Percentiles rank a stretch among this genome's conserved stretches.
These are phyloP conservation scores for Arabis alpina DNA, from an alignment of 345 rosid genomes.

Conservation along the genomic window DNA sequence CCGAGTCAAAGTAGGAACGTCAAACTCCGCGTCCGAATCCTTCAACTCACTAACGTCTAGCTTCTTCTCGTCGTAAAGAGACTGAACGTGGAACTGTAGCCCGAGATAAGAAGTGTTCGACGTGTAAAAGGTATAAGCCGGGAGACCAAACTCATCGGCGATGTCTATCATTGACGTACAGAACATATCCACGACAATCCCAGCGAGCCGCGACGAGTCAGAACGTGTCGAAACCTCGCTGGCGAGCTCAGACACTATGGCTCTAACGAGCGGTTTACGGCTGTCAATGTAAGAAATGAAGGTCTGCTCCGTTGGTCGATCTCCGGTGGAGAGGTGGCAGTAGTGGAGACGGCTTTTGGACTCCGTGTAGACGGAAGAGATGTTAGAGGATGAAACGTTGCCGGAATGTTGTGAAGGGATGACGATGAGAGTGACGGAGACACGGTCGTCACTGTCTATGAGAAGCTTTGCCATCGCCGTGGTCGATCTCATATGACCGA, in stretches of 20 bases:
- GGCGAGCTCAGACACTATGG: too few relatives aligned
- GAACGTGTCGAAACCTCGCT: too few relatives aligned
- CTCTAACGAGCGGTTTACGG: too few relatives aligned
- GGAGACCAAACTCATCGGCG: conserved; percentile 48
- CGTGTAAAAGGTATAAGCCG: conserved; percentile 50
- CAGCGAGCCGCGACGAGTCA: conserved; percentile 35
- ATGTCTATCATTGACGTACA: conserved; percentile 52
- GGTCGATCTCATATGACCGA: conserved; percentile 47
- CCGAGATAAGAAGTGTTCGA: conserved; percentile 44
- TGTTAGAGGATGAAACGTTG: neutral
- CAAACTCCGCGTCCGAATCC: conserved; percentile 37
- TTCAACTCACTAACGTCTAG: conserved; percentile 27
- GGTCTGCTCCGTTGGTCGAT: too few relatives aligned
- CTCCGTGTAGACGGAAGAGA: neutral
- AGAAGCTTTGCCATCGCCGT: conserved; percentile 49
- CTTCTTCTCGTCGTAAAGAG: conserved; percentile 31
- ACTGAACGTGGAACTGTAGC: conserved; percentile 34
- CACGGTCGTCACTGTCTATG: conserved; percentile 34
- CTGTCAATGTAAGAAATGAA: too few relatives aligned
- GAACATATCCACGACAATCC: conserved; percentile 57
- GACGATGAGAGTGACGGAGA: conserved; percentile 48
- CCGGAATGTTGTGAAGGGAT: conserved; percentile 22
- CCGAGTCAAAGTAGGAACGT: conserved; percentile 38
- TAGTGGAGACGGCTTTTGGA: conserved; percentile 26
- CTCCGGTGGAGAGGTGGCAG: neutral